A percentile compares a stretch with the other conserved stretches of the same genome.
phyloP scores from a whole-genome alignment of 306 rosid species.

The Trichosanthes truncata region DNA sequence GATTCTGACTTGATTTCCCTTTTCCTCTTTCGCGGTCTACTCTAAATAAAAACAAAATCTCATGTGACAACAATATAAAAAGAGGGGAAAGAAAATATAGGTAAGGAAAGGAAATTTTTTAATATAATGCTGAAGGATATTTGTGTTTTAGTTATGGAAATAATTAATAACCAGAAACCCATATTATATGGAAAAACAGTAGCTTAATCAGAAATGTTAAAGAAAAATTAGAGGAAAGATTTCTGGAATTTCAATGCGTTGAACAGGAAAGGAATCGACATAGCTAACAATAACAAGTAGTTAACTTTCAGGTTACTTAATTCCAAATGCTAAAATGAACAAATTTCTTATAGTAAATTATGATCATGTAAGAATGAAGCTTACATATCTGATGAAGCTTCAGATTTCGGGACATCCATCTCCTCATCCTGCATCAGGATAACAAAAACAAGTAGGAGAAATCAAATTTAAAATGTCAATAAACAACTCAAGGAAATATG shows the following conservation, averaged over 20 bases:
- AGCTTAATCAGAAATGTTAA: background rate
- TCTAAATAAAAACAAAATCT: conserved; percentile 17
- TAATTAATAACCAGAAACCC: background rate
- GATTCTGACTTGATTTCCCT: conserved; percentile 16
- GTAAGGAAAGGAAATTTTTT: background rate
- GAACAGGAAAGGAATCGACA: background rate
- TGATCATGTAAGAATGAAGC: conserved; percentile 10
- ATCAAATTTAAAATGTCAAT: background rate
- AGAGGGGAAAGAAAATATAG: background rate
- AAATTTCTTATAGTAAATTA: background rate
- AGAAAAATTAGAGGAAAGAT: background rate
- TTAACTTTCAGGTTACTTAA: background rate
- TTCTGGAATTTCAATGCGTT: background rate
- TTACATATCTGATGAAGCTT: conserved; percentile 38
- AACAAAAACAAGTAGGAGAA: background rate
- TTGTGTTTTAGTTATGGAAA: background rate
- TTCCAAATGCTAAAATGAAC: background rate
- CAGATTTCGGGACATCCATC: conserved; percentile 26
- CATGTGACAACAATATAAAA: conserved; percentile 1
- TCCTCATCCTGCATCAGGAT: conserved; percentile 24
- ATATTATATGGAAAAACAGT: background rate
- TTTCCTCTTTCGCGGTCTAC: conserved; percentile 29
- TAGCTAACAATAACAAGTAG: background rate
- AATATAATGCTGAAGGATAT: background rate
- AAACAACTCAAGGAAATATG: background rate